These are phyloP conservation scores for Hypoxylon rubiginosum DNA, from an alignment of 2,329 filamentous ascomycete genomes.

Conservation along the genomic window DNA sequence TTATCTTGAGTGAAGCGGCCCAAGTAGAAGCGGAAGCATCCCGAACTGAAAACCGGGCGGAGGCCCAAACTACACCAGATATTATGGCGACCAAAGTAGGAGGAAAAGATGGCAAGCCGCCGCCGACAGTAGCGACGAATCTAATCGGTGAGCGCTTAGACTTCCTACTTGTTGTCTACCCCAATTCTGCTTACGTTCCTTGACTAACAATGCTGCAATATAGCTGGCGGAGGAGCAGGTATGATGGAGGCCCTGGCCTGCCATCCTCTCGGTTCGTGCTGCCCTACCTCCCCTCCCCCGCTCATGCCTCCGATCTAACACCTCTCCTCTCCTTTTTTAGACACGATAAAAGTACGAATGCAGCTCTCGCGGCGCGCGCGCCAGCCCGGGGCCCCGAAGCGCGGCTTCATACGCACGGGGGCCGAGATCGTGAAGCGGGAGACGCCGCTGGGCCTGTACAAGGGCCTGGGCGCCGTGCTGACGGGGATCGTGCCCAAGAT, in stretches of 20 bases:
- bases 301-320: constrained; percentile 21
- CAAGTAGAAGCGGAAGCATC: not conserved
- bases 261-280: constrained; percentile 84
- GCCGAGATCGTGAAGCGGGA: constrained; percentile 88
- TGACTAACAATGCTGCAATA: constrained; percentile 31
- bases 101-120: constrained; percentile 73
- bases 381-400: constrained; percentile 84
- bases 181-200: constrained; percentile 35
- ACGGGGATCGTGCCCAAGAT: constrained; percentile 99
- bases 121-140: constrained; percentile 88
- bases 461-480: constrained; percentile 95
- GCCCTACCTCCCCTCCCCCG: constrained; percentile 21
- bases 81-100: no score
- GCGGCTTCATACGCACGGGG: constrained; percentile 90
- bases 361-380: constrained; percentile 91
- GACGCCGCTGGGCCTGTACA: constrained; percentile 94
- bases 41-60: constrained; percentile 38
- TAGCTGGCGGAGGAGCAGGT: constrained; percentile 94
- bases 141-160: constrained; percentile 75
- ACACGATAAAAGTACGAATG: constrained; percentile 99
- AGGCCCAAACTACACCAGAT: constrained; percentile 52
- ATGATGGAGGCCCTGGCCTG: constrained; percentile 99
- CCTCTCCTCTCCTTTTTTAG: constrained; percentile 56
- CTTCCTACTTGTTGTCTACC: not conserved
- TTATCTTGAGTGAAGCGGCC: not conserved